Base-by-base conservation (phyloP, 208 protist species). In the Willaertia magna region DNA sequence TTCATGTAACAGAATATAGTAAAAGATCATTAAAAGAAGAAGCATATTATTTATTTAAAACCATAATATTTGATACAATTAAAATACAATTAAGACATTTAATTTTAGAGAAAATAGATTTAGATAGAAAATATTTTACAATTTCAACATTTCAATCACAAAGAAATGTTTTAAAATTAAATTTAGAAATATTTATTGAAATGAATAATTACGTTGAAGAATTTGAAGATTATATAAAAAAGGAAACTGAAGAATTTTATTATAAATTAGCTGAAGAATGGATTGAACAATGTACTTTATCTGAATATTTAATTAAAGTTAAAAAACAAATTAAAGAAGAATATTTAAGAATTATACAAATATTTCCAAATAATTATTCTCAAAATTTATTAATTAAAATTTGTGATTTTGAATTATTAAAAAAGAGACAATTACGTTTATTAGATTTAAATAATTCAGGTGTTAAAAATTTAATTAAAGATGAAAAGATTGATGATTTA, bases 401-500 rank as follows among this genome's bases (percentile, higher is more conserved):
- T 59, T n/a, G 20, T 18, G 43, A 83, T 42, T 16, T 48, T 26
- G 78, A 83, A 42, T 94, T 52, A 85, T 86, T 52, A 79, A 91
- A 34, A 88, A 90, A 75, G 85, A 90, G n/a, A 90, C 92, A 84
- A 84, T 76, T 44, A 87, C 92, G 85, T 82, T 94, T 18, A 92
- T 93, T 86, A 87, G 88, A 26, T 82, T 74, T 74, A 90, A 94
- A 84, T 92, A 91, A 89, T 87, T 84, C 52, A 89, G 26, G n/a
- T 86, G 26, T 87, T 91, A 49, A 87, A 89, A 61, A 14, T 47
- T 46, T 84, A n/a, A 67, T 84, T 26, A 67, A 12, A 16, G 40
- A 84, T 43, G 79, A 84, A 22, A 55, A 84, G 11, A 34, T 67
- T 3, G 48, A 84, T 30, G 79, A 84, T 67, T 74, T 84, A 47